Evolutionary conservation across 1,284 basidiomycete genomes (phyloP).

Genomic region (Heterobasidion parviporum): DNA sequence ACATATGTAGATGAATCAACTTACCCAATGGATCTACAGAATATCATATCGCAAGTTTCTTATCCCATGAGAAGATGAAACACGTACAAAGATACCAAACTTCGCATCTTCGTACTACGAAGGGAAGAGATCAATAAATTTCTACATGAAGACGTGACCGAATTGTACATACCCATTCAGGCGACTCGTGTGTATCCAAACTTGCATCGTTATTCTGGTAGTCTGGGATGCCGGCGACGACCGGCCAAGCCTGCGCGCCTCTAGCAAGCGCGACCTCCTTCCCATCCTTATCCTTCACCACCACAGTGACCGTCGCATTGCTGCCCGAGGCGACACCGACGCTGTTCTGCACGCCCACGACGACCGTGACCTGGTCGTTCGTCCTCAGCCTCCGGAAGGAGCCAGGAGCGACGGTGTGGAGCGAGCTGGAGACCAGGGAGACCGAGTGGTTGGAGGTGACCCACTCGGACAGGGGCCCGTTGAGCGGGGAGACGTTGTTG

Average conservation of each 20-base stretch:
- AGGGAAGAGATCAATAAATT: not conserved
- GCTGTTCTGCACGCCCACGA: slow-evolving; percentile 16
- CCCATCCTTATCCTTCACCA: slow-evolving; percentile 21
- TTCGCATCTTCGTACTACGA: slow-evolving; percentile 40
- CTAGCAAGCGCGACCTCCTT: slow-evolving; percentile 22
- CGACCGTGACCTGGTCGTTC: slow-evolving; percentile 19
- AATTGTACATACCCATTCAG: slow-evolving; percentile 38
- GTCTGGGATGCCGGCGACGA: slow-evolving; percentile 26
- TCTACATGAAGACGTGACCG: not conserved
- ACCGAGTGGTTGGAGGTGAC: slow-evolving; percentile 12
- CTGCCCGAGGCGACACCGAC: slow-evolving; percentile 2
- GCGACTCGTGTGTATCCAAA: slow-evolving; percentile 38
- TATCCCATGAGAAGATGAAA: not conserved
- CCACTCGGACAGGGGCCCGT: slow-evolving; percentile 10
- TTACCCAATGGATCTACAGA: slow-evolving; percentile 44
- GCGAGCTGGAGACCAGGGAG: slow-evolving; percentile 9
- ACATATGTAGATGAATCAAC: not conserved
- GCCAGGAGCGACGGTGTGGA: slow-evolving; percentile 19
- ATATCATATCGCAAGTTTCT: not conserved
- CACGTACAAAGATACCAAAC: slow-evolving; percentile 49
- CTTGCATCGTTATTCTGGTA: slow-evolving; percentile 31
- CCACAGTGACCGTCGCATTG: slow-evolving; percentile 24
- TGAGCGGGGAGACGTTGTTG: slow-evolving; percentile 15
- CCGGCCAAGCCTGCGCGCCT: slow-evolving; percentile 22
- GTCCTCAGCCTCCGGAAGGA: slow-evolving; percentile 15